Base-by-base conservation (phyloP, 305 asterid genomes). In the Fraxinus sp. region DNA sequence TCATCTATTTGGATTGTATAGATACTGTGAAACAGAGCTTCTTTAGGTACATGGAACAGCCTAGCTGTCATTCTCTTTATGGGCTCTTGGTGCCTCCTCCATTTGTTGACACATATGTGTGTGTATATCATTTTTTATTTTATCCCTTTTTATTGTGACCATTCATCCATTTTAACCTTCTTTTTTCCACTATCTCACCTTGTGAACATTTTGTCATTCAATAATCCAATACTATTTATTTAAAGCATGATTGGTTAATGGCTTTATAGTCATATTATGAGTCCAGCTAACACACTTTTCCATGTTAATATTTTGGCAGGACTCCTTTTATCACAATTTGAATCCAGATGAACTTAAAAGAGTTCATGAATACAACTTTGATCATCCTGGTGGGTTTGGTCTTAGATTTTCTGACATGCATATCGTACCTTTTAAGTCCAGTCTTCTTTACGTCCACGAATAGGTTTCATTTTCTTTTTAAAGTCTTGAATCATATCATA, bases 331-430 rank as follows among this genome's bases (percentile, higher is more conserved):
- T 90, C 92, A 92, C 87, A 90, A 89, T 84, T 89, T 97, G 94
- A 90, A 90, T 32, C 86, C 90, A 7, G 98, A 95, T 49, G 97
- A 95, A 89, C 96, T 92, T 80, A 85, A 91, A 88, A 93, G 89
- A 89, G 95, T 97, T 86, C 91, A 93, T 55, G 99, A 95, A 81
- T 97, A 95, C 96, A 95, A 96, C 87, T 96, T 96, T 91, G 99
- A 96, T 85, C 99, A 96, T 89, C 99, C 99, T 81, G 99, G 99
- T 93, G 84, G 85, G 93, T 89, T 66, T 80, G 78, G 75, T 83
- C 77, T 83, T 81, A n/a, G 8, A 10, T 68, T 14, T 68, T 30
- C 26, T 68, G 57, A 80, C 59, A 75, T 77, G 62, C 79, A 75
- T 55, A 75, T 85, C 76, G 39, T 80, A 79, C 26, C 4, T 24